phyloP scores from a whole-genome alignment of 2,329 filamentous ascomycete species.

The Geosmithia putterillii region DNA sequence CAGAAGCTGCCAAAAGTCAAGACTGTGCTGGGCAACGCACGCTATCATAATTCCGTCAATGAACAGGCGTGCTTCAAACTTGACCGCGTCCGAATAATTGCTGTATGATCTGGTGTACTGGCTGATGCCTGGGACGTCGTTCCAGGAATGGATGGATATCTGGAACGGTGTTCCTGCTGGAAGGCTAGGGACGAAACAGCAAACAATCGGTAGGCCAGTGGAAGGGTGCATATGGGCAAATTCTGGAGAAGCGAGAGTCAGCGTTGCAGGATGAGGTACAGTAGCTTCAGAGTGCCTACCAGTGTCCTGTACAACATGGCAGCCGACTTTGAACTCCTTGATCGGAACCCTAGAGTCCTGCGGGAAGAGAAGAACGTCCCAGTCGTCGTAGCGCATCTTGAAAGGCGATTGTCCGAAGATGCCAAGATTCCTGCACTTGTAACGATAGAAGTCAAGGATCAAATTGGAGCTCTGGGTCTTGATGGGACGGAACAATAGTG shows the following conservation, averaged over 20 bases:
- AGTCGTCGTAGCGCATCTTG: slow-evolving; percentile 73
- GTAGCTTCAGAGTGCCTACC: slow-evolving; percentile 16
- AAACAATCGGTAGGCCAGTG: slow-evolving; percentile 50
- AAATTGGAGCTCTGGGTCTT: not conserved
- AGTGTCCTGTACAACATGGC: slow-evolving; percentile 50
- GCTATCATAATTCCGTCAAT: slow-evolving; percentile 54
- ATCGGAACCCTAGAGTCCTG: slow-evolving; percentile 53
- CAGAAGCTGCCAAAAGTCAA: not conserved
- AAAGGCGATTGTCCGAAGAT: not conserved
- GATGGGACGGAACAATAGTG: not conserved
- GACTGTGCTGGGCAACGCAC: slow-evolving; percentile 27
- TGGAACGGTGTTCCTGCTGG: slow-evolving; percentile 46
- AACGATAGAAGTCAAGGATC: not conserved
- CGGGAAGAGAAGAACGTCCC: slow-evolving; percentile 77
- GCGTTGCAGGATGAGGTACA: not conserved
- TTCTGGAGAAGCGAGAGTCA: slow-evolving; percentile 21
- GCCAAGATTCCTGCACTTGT: not conserved
- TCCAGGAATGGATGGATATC: slow-evolving; percentile 67
- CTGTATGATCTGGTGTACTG: slow-evolving; percentile 42
- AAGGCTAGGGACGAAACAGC: slow-evolving; percentile 59
- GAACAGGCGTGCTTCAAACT: slow-evolving; percentile 55
- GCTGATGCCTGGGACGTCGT: slow-evolving; percentile 40
- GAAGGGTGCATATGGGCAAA: slow-evolving; percentile 36
- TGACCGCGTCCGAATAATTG: slow-evolving; percentile 40
- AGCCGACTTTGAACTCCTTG: slow-evolving; percentile 73